Evolutionary conservation across 176 grass and related monocot genomes (phyloP).

Genomic region (Eleusine coracana): DNA sequence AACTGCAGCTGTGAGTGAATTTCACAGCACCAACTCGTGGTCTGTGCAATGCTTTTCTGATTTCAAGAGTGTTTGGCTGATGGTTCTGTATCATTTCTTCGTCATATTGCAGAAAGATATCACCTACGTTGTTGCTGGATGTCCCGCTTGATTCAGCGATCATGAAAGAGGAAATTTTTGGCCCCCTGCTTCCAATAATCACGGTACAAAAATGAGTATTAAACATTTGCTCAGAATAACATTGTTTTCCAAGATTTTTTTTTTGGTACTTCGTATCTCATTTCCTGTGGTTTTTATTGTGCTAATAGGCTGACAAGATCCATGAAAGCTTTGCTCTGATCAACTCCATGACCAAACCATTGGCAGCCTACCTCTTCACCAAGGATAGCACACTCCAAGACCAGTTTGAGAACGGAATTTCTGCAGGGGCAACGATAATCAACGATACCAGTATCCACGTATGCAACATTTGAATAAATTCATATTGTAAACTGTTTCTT

Average conservation of each 20-base stretch:
- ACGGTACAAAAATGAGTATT: slow-evolving; percentile 43
- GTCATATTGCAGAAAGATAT: slow-evolving; percentile 63
- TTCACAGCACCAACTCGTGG: not conserved
- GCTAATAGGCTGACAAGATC: slow-evolving; percentile 69
- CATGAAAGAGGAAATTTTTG: slow-evolving; percentile 82
- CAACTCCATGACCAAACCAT: slow-evolving; percentile 71
- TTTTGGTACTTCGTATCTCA: not conserved
- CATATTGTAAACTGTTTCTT: not conserved
- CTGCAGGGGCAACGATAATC: slow-evolving; percentile 78
- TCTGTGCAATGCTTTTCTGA: not conserved
- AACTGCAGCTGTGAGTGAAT: slow-evolving; percentile 64
- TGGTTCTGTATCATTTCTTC: slow-evolving; percentile 14
- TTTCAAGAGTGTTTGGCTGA: not conserved
- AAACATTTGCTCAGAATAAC: not conserved
- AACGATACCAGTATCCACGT: slow-evolving; percentile 80
- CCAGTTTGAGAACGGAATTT: slow-evolving; percentile 56
- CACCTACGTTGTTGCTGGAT: slow-evolving; percentile 77
- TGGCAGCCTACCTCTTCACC: slow-evolving; percentile 92
- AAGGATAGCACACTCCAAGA: slow-evolving; percentile 76
- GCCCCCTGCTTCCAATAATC: slow-evolving; percentile 80
- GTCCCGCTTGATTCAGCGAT: slow-evolving; percentile 66
- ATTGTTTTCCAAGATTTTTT: not conserved
- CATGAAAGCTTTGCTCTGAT: slow-evolving; percentile 68
- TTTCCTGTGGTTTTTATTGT: not conserved
- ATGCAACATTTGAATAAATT: slow-evolving; percentile 11